Evolutionary conservation across 2,329 filamentous ascomycete genomes (phyloP).

Genomic region (Dothideomycetes sp.): DNA sequence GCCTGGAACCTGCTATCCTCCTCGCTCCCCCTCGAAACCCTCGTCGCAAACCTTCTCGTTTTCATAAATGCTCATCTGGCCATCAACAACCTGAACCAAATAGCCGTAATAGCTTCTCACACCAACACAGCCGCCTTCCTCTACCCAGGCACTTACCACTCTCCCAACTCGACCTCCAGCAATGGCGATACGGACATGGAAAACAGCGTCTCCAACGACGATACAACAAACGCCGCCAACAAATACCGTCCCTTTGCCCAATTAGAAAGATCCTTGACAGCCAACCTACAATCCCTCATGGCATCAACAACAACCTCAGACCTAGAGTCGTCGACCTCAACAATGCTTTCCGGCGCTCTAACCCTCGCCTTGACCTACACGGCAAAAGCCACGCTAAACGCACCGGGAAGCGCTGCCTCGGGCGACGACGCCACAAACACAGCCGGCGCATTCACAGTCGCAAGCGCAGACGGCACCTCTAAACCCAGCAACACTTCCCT

Average conservation of each 20-base stretch:
- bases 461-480: slow-evolving; percentile 34
- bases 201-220: slow-evolving; percentile 16
- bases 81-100: slow-evolving; percentile 86
- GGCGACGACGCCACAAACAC: slow-evolving; percentile 41
- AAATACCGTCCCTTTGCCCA: slow-evolving; percentile 90
- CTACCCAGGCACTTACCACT: slow-evolving; percentile 52
- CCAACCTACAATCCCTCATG: slow-evolving; percentile 66
- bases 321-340: slow-evolving; percentile 62
- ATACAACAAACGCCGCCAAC: slow-evolving; percentile 48
- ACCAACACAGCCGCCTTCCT: slow-evolving; percentile 80
- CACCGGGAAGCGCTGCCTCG: slow-evolving; percentile 19
- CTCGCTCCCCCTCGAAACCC: slow-evolving; percentile 69
- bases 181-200: neutral
- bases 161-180: slow-evolving; percentile 15
- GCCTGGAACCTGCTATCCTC: slow-evolving; percentile 75
- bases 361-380: slow-evolving; percentile 85
- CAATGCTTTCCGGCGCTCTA: slow-evolving; percentile 82
- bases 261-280: slow-evolving; percentile 71
- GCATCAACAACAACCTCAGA: slow-evolving; percentile 55
- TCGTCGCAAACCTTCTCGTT: slow-evolving; percentile 81
- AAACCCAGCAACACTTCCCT: slow-evolving; percentile 40
- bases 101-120: slow-evolving; percentile 85
- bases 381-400: slow-evolving; percentile 59
- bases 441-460: slow-evolving; percentile 47
- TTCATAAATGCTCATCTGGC: slow-evolving; percentile 96